phyloP scores from a whole-genome alignment of 2,329 filamentous ascomycete genomes.

The Elsinoe perseae region DNA sequence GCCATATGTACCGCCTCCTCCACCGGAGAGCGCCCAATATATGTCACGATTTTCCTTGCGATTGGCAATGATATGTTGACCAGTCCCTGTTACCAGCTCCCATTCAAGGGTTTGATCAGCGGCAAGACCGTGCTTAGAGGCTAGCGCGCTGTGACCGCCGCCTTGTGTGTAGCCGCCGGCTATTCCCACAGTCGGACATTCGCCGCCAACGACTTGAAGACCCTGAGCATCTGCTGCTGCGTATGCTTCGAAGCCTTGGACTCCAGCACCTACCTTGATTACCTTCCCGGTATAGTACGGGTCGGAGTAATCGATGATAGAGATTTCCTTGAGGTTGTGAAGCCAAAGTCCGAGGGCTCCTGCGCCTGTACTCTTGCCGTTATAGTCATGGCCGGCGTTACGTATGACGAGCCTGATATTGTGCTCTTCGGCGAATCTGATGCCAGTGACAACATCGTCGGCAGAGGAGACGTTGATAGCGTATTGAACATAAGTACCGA shows the following conservation, averaged over 20 bases:
- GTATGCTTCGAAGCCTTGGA: constrained; percentile 45
- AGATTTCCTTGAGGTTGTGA: constrained; percentile 45
- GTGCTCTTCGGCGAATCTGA: constrained; percentile 38
- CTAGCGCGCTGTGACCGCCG: constrained; percentile 51
- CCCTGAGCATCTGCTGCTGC: constrained; percentile 38
- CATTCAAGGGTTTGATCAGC: constrained; percentile 51
- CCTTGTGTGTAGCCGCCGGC: constrained; percentile 55
- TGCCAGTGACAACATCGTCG: constrained; percentile 22
- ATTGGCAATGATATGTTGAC: constrained; percentile 43
- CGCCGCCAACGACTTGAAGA: constrained; percentile 49
- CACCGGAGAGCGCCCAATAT: constrained; percentile 57
- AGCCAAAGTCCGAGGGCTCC: constrained; percentile 53
- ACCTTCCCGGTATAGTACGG: constrained; percentile 29
- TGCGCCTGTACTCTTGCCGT: constrained; percentile 49
- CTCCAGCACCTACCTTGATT: constrained; percentile 49
- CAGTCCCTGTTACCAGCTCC: constrained; percentile 42
- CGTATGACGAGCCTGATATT: constrained; percentile 45
- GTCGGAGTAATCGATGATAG: constrained; percentile 35
- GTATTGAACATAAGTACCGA: constrained; percentile 38
- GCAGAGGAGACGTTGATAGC: constrained; percentile 26
- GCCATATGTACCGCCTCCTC: constrained; percentile 53
- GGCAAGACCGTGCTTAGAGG: constrained; percentile 49
- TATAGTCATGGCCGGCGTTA: constrained; percentile 36
- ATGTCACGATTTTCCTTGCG: constrained; percentile 46
- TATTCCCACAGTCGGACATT: constrained; percentile 48